A percentile compares a stretch with the other conserved stretches of the same genome.
phyloP scores from a whole-genome alignment of 192 early-diverging fungal species.

The Cetraspora pellucida region DNA sequence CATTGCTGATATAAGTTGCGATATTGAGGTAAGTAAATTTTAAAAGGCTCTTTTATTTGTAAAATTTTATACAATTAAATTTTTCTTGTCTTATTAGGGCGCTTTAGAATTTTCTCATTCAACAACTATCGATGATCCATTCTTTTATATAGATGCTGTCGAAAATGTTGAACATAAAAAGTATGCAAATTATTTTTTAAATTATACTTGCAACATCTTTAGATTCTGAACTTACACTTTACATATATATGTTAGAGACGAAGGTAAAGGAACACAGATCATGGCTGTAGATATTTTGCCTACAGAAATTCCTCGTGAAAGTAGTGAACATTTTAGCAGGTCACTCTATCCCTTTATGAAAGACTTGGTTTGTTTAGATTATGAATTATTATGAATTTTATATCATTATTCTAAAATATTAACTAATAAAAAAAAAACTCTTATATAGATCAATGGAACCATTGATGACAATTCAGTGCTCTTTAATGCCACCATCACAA shows the following conservation, averaged over 20 bases:
- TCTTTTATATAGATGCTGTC: conserved; percentile 90
- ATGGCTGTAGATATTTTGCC: conserved; percentile 98
- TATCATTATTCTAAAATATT: background rate
- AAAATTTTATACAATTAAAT: background rate
- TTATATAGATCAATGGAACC: conserved; percentile 46
- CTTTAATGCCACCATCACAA: conserved; percentile 75
- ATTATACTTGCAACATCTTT: conserved; percentile 20
- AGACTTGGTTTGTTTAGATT: conserved; percentile 66
- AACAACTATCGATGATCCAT: conserved; percentile 88
- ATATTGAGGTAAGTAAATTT: conserved; percentile 69
- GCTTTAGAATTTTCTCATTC: conserved; percentile 92
- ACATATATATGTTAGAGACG: conserved; percentile 48
- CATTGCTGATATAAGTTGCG: conserved; percentile 92
- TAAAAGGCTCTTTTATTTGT: background rate
- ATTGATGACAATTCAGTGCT: conserved; percentile 71
- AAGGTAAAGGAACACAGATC: conserved; percentile 88
- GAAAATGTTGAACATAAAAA: conserved; percentile 68
- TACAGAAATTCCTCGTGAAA: conserved; percentile 93
- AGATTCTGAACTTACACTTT: background rate
- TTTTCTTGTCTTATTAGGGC: conserved; percentile 56
- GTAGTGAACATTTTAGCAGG: conserved; percentile 90
- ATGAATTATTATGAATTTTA: conserved; percentile 15
- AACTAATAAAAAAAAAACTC: background rate
- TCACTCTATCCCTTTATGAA: conserved; percentile 79
- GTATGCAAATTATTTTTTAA: conserved; percentile 36